Evolutionary conservation across 2,329 filamentous ascomycete species (phyloP), one percentile per base, ranked within the genome.

Genomic region (Grosmannia serpens): DNA sequence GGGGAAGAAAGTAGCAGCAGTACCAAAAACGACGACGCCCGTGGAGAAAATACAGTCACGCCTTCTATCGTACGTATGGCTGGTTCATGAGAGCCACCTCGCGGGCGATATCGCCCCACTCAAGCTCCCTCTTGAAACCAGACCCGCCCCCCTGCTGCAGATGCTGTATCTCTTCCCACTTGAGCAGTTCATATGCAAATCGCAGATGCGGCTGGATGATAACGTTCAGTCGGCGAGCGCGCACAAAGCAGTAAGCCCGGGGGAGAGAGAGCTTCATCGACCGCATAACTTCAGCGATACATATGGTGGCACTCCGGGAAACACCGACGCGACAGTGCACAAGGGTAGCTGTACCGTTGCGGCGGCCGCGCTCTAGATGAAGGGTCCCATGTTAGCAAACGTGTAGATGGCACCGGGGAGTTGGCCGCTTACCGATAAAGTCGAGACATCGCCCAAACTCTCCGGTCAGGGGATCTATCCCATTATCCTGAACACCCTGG

Each of bases 281-380:
- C 41, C 86, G 85, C 94, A 99, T 99, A 41, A 97, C 90, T 71
- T 97, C 91, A n/a, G 94, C 94, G 67, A 99, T 99, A 70, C 94
- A 97, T 62, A 99, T 96, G 1, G 92, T 99, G 15, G 94, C 94
- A 62, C 90, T 96, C 56, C 94, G 84, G 55, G 91, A 96, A 58
- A 99, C 94, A 53, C 94, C 94, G 9, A 99, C 94, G 22, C 94
- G 87, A 70, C 94, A 99, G 70, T 99, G 94, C 20, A 99, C 94
- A 59, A 99, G 79, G 0, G 94, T 97, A 27, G 92, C 90, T 5
- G 83, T 89, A 33, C 87, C 86, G 50, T 88, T 87, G 44, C 74
- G 74, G 68, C 87, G 88, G 41, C 92, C 91, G 64, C 85, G 84
- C 64, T 90, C 94, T 96, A 66, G 35, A 51, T 33, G 17, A 24